Evolutionary conservation across 495 filamentous ascomycete species (phyloP), one percentile per base, ranked within the genome.

Genomic region (Aspergillus incahuasiensis): DNA sequence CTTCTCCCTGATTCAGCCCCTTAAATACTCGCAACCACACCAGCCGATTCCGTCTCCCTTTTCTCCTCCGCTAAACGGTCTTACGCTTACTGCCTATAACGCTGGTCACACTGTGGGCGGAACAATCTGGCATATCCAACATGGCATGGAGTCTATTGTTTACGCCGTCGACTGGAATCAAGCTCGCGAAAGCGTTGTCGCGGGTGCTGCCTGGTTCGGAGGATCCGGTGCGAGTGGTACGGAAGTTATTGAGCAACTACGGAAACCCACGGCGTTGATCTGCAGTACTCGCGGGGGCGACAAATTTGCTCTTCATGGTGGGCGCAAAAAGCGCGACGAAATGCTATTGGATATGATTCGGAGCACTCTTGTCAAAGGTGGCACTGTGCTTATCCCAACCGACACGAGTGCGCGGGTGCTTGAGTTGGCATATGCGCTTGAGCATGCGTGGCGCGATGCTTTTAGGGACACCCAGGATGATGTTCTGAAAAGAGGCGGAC

Each of bases 101-200:
- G 91, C 94, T 24, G 95, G 94, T 28, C 92, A 96, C 67, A 96
- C 92, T 0, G 82, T 97, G 0, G 94, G 94, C 62, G 94, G 94
- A 55, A 96, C 94, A 22, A 96, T 99, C 71, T 99, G 94, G 94
- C 92, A 97, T 65, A 91, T 99, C 58, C 94, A 96, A 55, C 91
- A 97, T 76, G 91, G 91, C 1, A 80, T 97, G 67, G 94, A 99
- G 66, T 95, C 91, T 1, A 94, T 99, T 35, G 92, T 97, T 12
- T 97, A 99, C 60, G 92, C 95, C 1, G 87, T 96, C 13, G 92
- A 97, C 63, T 99, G 95, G 94, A 97, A 96, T 63, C 91, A 97
- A 67, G 88, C 85, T 11, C 81, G 90, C 46, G 94, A 99, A 69
- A 95, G 95, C 75, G 90, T 96, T 12, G 82, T 95, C 40, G 82